Conservation (phyloP, 495 filamentous ascomycete genomes). For the Penicillium desertorum region DNA sequence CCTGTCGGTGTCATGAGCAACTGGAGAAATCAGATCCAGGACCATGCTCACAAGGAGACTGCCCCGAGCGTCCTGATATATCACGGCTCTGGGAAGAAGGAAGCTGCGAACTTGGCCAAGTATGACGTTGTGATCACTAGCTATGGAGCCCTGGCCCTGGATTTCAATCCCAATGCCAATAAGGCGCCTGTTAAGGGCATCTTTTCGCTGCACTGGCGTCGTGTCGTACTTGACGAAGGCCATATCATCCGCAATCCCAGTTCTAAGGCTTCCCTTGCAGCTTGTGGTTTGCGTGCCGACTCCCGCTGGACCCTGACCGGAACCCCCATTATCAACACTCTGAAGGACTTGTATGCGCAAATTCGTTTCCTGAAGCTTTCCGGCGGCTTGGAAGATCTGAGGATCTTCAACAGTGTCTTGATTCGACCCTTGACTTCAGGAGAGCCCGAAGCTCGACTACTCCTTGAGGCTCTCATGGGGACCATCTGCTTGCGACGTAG, state of each 20-base stretch:
- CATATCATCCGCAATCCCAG: slow-evolving; percentile 80
- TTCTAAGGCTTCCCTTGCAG: slow-evolving; percentile 69
- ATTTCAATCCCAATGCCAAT: slow-evolving; percentile 40
- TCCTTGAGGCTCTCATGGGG: slow-evolving; percentile 75
- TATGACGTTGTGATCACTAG: slow-evolving; percentile 83
- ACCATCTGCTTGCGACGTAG: slow-evolving; percentile 81
- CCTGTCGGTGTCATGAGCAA: slow-evolving; percentile 91
- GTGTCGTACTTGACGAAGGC: slow-evolving; percentile 84
- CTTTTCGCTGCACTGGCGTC: slow-evolving; percentile 71
- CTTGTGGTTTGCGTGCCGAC: slow-evolving; percentile 61
- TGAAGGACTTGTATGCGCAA: slow-evolving; percentile 81
- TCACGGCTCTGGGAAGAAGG: slow-evolving; percentile 63
- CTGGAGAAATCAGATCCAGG: slow-evolving; percentile 79
- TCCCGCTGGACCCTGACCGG: slow-evolving; percentile 84
- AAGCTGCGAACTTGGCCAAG: slow-evolving; percentile 50
- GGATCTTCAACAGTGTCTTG: slow-evolving; percentile 73
- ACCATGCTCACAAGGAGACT: slow-evolving; percentile 63
- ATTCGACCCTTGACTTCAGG: slow-evolving; percentile 67
- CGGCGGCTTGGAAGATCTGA: slow-evolving; percentile 72
- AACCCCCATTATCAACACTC: slow-evolving; percentile 72
- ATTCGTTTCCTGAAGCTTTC: slow-evolving; percentile 75
- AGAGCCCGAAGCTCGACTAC: slow-evolving; percentile 55
- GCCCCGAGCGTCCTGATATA: slow-evolving; percentile 69
- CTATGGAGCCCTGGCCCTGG: slow-evolving; percentile 62
- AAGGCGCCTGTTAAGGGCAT: slow-evolving; percentile 45